Evolutionary conservation across 1,139 yeast species (phyloP).

Genomic region (Suhomyces bolitotheri): DNA sequence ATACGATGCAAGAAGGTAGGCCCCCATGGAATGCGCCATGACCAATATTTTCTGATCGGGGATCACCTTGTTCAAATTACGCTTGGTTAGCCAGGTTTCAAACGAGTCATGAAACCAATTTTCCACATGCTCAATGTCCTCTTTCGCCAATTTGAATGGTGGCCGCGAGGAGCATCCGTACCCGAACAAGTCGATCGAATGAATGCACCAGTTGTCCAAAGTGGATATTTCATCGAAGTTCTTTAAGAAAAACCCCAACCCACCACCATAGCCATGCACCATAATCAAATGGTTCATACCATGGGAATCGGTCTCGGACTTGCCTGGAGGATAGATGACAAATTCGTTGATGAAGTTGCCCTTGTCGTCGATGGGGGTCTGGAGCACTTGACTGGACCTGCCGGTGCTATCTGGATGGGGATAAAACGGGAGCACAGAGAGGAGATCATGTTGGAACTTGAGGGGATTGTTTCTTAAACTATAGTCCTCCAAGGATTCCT

Average conservation of each 20-base stretch:
- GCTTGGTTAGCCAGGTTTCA: slow-evolving; percentile 42
- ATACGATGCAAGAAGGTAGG: slow-evolving; percentile 52
- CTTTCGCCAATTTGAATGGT: slow-evolving; percentile 36
- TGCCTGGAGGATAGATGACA: slow-evolving; percentile 50
- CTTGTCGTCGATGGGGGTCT: slow-evolving; percentile 42
- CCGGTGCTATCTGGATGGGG: slow-evolving; percentile 36
- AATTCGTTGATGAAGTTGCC: slow-evolving; percentile 62
- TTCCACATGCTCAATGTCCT: slow-evolving; percentile 42
- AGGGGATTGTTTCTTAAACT: slow-evolving; percentile 40
- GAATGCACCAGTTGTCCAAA: slow-evolving; percentile 56
- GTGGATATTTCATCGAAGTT: slow-evolving; percentile 52
- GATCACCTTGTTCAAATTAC: slow-evolving; percentile 29
- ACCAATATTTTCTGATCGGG: slow-evolving; percentile 34
- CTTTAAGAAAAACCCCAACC: slow-evolving; percentile 67
- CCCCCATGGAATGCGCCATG: slow-evolving; percentile 67
- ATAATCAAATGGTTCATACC: slow-evolving; percentile 59
- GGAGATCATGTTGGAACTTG: slow-evolving; percentile 53
- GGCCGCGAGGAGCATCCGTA: slow-evolving; percentile 76
- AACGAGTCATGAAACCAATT: slow-evolving; percentile 55
- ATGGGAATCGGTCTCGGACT: slow-evolving; percentile 26
- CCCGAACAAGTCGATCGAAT: slow-evolving; percentile 73
- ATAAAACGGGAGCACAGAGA: slow-evolving; percentile 43
- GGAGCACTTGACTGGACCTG: slow-evolving; percentile 32
- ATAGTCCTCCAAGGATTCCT: slow-evolving; percentile 56
- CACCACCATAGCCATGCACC: slow-evolving; percentile 81